phyloP scores from a whole-genome alignment of 2,329 filamentous ascomycete genomes.

The Colletotrichum sp. region DNA sequence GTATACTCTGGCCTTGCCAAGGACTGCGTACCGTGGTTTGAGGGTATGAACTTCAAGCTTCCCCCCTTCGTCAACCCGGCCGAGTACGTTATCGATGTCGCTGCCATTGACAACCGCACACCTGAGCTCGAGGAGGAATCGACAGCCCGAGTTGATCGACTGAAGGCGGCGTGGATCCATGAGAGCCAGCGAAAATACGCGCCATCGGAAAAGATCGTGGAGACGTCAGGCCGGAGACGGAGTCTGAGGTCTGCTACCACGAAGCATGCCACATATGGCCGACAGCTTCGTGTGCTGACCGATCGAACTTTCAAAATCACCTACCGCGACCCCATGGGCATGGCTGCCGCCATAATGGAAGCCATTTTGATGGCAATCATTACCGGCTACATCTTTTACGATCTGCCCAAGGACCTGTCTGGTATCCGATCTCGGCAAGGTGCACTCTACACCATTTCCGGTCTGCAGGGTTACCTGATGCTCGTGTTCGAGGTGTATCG shows the following conservation, averaged over 20 bases:
- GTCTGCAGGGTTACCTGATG: slow-evolving; percentile 77
- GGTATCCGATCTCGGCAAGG: slow-evolving; percentile 78
- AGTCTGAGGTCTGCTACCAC: slow-evolving; percentile 24
- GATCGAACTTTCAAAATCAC: slow-evolving; percentile 74
- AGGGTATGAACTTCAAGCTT: slow-evolving; percentile 61
- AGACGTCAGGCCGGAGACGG: slow-evolving; percentile 5
- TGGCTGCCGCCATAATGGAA: slow-evolving; percentile 72
- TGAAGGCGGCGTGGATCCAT: slow-evolving; percentile 64
- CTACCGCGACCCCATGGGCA: slow-evolving; percentile 77
- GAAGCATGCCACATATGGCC: slow-evolving; percentile 60
- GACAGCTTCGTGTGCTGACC: slow-evolving; percentile 71
- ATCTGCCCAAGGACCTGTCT: slow-evolving; percentile 67
- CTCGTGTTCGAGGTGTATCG: slow-evolving; percentile 79
- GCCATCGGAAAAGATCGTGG: slow-evolving; percentile 20
- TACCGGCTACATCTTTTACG: slow-evolving; percentile 75
- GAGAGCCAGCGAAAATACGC: slow-evolving; percentile 26
- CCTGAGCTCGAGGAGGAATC: slow-evolving; percentile 68
- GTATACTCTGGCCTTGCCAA: slow-evolving; percentile 69
- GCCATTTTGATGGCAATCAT: slow-evolving; percentile 74
- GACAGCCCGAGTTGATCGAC: slow-evolving; percentile 60
- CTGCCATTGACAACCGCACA: slow-evolving; percentile 75
- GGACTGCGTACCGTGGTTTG: slow-evolving; percentile 69
- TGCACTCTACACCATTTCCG: slow-evolving; percentile 73
- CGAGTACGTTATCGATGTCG: slow-evolving; percentile 76
- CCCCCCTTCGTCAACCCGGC: slow-evolving; percentile 80